Base-by-base conservation (phyloP, 2,329 filamentous ascomycete genomes). In the Monilinia fructigena region DNA sequence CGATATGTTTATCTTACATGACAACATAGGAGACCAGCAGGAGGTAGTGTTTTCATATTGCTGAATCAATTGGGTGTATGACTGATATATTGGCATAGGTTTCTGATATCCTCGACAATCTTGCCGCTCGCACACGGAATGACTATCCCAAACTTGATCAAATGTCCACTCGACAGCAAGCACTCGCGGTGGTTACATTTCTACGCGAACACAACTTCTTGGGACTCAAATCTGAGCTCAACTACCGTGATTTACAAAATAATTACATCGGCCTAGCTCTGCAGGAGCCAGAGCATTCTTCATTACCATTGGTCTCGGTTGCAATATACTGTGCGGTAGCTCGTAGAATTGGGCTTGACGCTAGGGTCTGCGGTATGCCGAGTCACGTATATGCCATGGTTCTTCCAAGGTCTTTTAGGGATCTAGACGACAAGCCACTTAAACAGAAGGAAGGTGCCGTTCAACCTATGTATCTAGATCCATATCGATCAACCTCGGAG, bases 281-380 rank as follows among this genome's bases (percentile, higher is more conserved):
- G 54, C 87, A 86, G 47, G 87, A 90, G 60, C 79, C 85, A 8
- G 83, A 85, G 0, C 92, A 96, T 73, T 88, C 91, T 38, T 94
- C 93, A 1, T 82, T 97, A 11, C 95, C 94, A 1, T 83, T 97
- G 61, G 89, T 97, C 68, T 95, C 92, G 1, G 89, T 89, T 65
- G 89, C 89, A 68, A 96, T 98, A 69, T 99, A 89, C 78, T 95
- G 90, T 74, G 88, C 87, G 66, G 77, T 98, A 20, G 93, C 92
- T 0, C 83, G 85, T 65, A 84, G 90, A 48, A 76, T 97, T 16
- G 90, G 89, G 1, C 78, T 99, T 56, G 84, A 89, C 71, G 92
- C 93, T 0, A 86, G 87, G 45, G 92, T 91, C 64, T 94, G 91
- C 72, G 88, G 89, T 54, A 91, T 94, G 73, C 92, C 94, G 4